phyloP scores from a whole-genome alignment of 805 yeast genomes.

The Candida boleticola region DNA sequence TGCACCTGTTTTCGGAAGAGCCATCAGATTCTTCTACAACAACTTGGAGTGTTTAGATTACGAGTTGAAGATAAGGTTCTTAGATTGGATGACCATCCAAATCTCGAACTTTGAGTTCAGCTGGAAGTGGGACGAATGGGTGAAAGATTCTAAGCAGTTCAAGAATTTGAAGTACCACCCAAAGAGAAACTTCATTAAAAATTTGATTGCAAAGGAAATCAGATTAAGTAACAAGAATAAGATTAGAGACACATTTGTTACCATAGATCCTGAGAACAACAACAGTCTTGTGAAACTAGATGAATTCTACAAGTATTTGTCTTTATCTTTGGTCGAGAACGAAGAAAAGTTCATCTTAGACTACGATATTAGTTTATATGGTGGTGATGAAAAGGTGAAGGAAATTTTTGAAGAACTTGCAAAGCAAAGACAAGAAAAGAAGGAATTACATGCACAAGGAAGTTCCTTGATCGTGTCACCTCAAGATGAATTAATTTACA shows the following conservation, averaged over 20 bases:
- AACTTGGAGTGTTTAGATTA: slow-evolving; percentile 67
- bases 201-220: slow-evolving; percentile 79
- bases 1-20: slow-evolving; percentile 94
- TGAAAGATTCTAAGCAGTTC: slow-evolving; percentile 48
- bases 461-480: slow-evolving; percentile 21
- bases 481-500: slow-evolving; percentile 38
- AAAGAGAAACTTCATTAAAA: slow-evolving; percentile 65
- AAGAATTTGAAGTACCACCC: slow-evolving; percentile 62
- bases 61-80: slow-evolving; percentile 67
- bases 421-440: slow-evolving; percentile 21
- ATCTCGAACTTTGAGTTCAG: slow-evolving; percentile 90
- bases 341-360: slow-evolving; percentile 26
- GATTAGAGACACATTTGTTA: slow-evolving; percentile 63
- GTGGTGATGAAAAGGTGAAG: slow-evolving; percentile 23
- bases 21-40: slow-evolving; percentile 76
- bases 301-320: slow-evolving; percentile 39
- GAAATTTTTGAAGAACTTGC: slow-evolving; percentile 24
- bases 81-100: slow-evolving; percentile 93
- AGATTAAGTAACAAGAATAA: slow-evolving; percentile 74
- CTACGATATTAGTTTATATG: slow-evolving; percentile 37
- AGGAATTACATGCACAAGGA: slow-evolving; percentile 3
- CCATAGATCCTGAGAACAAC: slow-evolving; percentile 35
- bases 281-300: slow-evolving; percentile 32
- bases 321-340: slow-evolving; percentile 32
- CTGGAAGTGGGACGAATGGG: slow-evolving; percentile 99